Percentiles rank a stretch among this genome's conserved stretches.
Evolutionary conservation across 352 stramenopile species (phyloP).

Genomic region (Phytophthora uliginosa): DNA sequence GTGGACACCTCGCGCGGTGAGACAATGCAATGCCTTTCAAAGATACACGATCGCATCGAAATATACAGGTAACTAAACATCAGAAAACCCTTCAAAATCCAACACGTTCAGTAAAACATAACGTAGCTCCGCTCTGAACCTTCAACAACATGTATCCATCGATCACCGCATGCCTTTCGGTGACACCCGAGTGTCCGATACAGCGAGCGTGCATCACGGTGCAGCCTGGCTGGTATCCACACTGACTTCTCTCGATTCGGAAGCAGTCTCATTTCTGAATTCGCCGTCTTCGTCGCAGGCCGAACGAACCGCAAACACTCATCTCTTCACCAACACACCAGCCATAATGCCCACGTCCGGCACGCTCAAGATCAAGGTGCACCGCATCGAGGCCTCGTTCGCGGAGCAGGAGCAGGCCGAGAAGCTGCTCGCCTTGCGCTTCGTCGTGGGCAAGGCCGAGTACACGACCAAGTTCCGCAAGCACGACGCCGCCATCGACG

Average conservation of each 20-base stretch:
- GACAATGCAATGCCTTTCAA: neutral
- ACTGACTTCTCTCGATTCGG: neutral
- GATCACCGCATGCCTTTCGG: neutral
- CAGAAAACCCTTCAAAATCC: neutral
- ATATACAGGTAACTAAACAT: neutral
- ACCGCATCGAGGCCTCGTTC: constrained; percentile 42
- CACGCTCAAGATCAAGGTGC: constrained; percentile 42
- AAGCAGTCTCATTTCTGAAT: constrained; percentile 39
- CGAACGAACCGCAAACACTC: too few relatives aligned
- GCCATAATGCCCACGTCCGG: neutral
- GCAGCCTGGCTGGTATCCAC: neutral
- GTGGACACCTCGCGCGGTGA: neutral
- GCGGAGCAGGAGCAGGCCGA: constrained; percentile 18
- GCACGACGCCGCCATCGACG: constrained; percentile 40
- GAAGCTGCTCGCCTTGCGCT: constrained; percentile 38
- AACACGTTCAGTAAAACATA: neutral
- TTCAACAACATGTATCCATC: neutral
- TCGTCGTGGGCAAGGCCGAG: constrained; percentile 34
- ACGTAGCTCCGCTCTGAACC: neutral
- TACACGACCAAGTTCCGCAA: constrained; percentile 39
- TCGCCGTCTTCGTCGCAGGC: neutral
- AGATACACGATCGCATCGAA: neutral
- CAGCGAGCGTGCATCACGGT: neutral
- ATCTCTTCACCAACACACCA: neutral
- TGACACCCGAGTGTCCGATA: neutral